Base-by-base conservation (phyloP, 257 asterid genomes). In the Nicotiana tabacum region DNA sequence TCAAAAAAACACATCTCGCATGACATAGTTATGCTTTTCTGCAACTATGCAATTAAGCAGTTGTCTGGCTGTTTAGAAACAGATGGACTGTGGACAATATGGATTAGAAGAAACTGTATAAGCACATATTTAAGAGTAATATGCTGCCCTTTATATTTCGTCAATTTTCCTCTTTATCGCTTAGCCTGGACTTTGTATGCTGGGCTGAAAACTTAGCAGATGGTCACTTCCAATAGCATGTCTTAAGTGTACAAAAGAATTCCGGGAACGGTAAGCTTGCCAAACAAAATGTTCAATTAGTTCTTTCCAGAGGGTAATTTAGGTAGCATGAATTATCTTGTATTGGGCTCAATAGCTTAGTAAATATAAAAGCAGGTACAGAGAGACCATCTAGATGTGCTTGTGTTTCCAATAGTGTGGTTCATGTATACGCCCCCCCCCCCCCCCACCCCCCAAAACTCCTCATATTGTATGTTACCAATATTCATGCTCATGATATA, bases 21-120 rank as follows among this genome's bases (percentile, higher is more conserved):
- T 32, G 78, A 18, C 78, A 69, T 70, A 70, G 56, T 69, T 69
- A 51, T 69, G 77, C 57, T 10, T 39, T 69, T 69, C 77, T 39
- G 33, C 29, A 69, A 69, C 77, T n/a, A 69, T 10, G 57, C 48
- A 60, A 72, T 72, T 32, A 72, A 72, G 51, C 51, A 43, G 62
- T 72, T 72, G 39, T 72, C 24, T 72, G 61, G 39, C 24, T 12
- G 61, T 72, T 72, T 24, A 43, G 39, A 72, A 72, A 72, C 79
- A 46, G 79, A 46, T 21, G 60, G 15, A 72, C 61, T 46, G 29
- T 48, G 21, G 39, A 13, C 39, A 48, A 72, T 13, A 46, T 72
- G 61, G 5, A 3, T 12, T 24, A 46, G 15, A 46, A 72, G 35
- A 6, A 24, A 24, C 16, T 13, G 62, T 24, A 72, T 72, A 72